Conservation (phyloP, 2,329 filamentous ascomycete species). For the Parastagonospora avenae region DNA sequence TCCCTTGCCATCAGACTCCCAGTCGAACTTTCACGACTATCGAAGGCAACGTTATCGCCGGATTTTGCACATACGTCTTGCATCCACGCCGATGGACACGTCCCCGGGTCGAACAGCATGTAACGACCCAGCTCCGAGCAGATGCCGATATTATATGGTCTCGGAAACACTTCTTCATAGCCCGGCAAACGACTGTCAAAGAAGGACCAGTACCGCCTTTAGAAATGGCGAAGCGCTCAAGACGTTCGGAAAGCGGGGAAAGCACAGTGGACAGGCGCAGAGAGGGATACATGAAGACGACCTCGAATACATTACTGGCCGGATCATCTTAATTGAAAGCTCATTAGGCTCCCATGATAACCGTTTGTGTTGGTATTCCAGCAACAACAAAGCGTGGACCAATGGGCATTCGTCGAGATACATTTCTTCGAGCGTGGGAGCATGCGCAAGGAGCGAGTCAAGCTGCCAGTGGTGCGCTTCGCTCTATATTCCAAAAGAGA, state of each 20-base stretch:
- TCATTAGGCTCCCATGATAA: neutral
- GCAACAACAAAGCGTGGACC: neutral
- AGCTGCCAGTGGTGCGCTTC: constrained; percentile 53
- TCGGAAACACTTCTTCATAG: too few relatives aligned
- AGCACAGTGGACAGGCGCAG: neutral
- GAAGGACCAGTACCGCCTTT: too few relatives aligned
- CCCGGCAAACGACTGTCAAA: too few relatives aligned
- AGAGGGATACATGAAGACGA: neutral
- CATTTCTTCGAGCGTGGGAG: neutral
- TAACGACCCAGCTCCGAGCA: too few relatives aligned
- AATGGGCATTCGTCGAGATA: neutral
- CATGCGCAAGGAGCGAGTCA: constrained; percentile 45
- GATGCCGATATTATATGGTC: too few relatives aligned
- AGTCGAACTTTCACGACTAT: too few relatives aligned
- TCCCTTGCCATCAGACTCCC: too few relatives aligned
- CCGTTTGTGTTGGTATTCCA: neutral
- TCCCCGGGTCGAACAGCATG: too few relatives aligned
- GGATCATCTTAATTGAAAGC: neutral
- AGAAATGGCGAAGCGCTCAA: too few relatives aligned
- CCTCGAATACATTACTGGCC: neutral
- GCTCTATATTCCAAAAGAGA: constrained; percentile 48
- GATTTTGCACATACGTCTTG: too few relatives aligned
- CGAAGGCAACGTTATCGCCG: too few relatives aligned
- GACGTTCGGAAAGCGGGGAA: neutral
- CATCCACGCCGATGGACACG: too few relatives aligned